Percentiles rank a stretch among this genome's conserved stretches.
Evolutionary conservation across 2,329 filamentous ascomycete genomes (phyloP).

Genomic region (Cladosporium sp.): DNA sequence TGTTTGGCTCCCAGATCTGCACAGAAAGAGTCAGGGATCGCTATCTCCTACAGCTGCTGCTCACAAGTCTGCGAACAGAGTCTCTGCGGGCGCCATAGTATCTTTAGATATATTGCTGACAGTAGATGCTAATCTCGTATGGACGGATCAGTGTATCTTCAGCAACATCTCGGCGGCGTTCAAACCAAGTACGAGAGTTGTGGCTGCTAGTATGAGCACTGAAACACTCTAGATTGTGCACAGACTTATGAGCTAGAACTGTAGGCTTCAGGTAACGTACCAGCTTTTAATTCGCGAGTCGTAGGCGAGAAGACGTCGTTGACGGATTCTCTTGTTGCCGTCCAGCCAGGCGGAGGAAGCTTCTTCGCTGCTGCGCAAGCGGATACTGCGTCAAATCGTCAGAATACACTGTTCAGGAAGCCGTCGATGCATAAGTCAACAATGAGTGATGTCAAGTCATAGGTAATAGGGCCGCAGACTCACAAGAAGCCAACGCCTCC

Average conservation of each 20-base stretch:
- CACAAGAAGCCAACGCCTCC: conserved; percentile 60
- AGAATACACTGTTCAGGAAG: background rate
- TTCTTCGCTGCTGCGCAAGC: conserved; percentile 50
- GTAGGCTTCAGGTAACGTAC: conserved; percentile 17
- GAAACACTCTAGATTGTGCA: too few relatives aligned
- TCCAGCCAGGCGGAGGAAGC: conserved; percentile 60
- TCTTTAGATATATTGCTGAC: too few relatives aligned
- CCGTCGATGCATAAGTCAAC: too few relatives aligned
- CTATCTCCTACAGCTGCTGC: too few relatives aligned
- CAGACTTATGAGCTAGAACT: too few relatives aligned
- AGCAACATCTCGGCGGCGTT: too few relatives aligned
- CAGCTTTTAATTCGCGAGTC: conserved; percentile 36
- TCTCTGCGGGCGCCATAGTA: too few relatives aligned
- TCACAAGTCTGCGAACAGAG: too few relatives aligned
- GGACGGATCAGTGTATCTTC: too few relatives aligned
- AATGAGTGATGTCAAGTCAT: background rate
- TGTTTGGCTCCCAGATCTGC: conserved; percentile 55
- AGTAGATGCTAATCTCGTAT: too few relatives aligned
- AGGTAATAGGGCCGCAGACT: conserved; percentile 13
- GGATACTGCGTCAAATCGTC: conserved; percentile 38
- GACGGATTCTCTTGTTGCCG: conserved; percentile 43
- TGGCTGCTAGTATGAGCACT: too few relatives aligned
- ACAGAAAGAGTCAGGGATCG: background rate
- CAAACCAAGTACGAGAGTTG: too few relatives aligned
- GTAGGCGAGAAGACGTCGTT: conserved; percentile 50